phyloP scores from a whole-genome alignment of 2,329 filamentous ascomycete genomes.

The Ophiognomonia clavigignenti-juglandacearum region DNA sequence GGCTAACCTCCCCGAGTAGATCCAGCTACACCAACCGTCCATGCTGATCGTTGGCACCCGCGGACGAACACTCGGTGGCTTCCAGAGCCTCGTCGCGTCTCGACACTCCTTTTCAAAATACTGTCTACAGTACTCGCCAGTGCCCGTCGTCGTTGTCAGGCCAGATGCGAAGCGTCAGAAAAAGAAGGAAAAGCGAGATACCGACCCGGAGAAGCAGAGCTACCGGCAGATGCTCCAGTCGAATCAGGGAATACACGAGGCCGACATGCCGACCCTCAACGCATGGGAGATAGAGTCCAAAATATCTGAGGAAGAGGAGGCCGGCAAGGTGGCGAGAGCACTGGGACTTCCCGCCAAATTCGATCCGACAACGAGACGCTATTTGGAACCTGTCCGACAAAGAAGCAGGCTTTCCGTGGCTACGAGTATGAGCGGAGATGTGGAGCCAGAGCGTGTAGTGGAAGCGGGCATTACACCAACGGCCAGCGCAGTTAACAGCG shows the following conservation, averaged over 20 bases:
- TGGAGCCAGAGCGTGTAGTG: conserved; percentile 13
- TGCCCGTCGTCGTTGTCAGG: conserved; percentile 87
- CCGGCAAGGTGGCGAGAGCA: conserved; percentile 59
- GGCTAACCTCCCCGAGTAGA: conserved; percentile 45
- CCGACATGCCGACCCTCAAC: conserved; percentile 48
- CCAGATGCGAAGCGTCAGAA: conserved; percentile 83
- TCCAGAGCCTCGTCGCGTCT: conserved; percentile 76
- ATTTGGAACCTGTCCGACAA: conserved; percentile 28
- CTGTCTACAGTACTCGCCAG: conserved; percentile 87
- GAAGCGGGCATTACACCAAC: conserved; percentile 16
- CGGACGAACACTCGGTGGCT: conserved; percentile 76
- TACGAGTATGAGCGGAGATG: conserved; percentile 13
- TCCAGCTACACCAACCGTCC: conserved; percentile 85
- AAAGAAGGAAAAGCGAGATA: conserved; percentile 79
- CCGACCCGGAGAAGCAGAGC: conserved; percentile 69
- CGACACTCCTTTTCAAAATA: conserved; percentile 88
- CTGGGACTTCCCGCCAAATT: conserved; percentile 58
- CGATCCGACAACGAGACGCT: conserved; percentile 58
- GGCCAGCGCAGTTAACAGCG: conserved; percentile 20
- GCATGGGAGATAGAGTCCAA: conserved; percentile 50
- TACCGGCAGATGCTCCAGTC: conserved; percentile 75
- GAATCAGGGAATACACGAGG: conserved; percentile 51
- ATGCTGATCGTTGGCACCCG: conserved; percentile 88
- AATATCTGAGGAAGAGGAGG: conserved; percentile 57
- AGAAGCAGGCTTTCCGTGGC: conserved; percentile 22